Evolutionary conservation across 345 rosid species (phyloP).

Genomic region (Cardamine occulta): DNA sequence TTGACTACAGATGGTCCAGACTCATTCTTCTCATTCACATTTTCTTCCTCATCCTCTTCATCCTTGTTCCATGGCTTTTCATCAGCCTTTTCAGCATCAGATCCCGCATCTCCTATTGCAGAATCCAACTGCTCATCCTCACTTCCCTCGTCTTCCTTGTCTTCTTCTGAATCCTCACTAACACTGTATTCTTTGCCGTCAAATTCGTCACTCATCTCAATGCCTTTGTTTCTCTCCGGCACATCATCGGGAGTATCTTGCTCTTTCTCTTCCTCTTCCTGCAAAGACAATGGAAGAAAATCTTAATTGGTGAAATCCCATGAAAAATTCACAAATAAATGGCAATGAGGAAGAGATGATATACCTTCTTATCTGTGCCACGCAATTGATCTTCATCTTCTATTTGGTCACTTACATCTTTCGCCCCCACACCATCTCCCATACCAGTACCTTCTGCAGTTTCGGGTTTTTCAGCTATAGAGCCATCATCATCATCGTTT

Average conservation of each 20-base stretch:
- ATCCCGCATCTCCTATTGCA: slow-evolving; percentile 78
- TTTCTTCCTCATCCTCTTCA: slow-evolving; percentile 58
- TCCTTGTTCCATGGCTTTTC: slow-evolving; percentile 76
- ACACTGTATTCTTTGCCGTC: slow-evolving; percentile 70
- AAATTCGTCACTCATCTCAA: slow-evolving; percentile 90
- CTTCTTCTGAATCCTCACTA: slow-evolving; percentile 76
- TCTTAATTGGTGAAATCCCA: slow-evolving; percentile 21
- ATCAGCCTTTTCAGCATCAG: slow-evolving; percentile 66
- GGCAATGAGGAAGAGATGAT: slow-evolving; percentile 12
- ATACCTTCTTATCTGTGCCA: slow-evolving; percentile 72
- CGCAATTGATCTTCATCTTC: slow-evolving; percentile 86
- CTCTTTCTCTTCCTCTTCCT: slow-evolving; percentile 66
- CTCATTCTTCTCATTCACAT: slow-evolving; percentile 71
- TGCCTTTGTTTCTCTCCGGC: slow-evolving; percentile 70
- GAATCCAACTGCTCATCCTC: slow-evolving; percentile 76
- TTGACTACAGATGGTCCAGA: slow-evolving; percentile 74
- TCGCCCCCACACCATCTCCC: slow-evolving; percentile 87
- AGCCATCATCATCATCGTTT: slow-evolving; percentile 66
- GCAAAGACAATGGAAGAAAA: slow-evolving; percentile 13
- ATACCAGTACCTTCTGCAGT: slow-evolving; percentile 83
- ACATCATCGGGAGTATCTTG: slow-evolving; percentile 62
- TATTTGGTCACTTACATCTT: slow-evolving; percentile 91
- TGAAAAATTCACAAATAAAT: slow-evolving; percentile 7
- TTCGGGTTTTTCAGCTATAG: slow-evolving; percentile 50
- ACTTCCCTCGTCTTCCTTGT: slow-evolving; percentile 53